phyloP scores from a whole-genome alignment of 345 rosid genomes.

The Brassica incana region DNA sequence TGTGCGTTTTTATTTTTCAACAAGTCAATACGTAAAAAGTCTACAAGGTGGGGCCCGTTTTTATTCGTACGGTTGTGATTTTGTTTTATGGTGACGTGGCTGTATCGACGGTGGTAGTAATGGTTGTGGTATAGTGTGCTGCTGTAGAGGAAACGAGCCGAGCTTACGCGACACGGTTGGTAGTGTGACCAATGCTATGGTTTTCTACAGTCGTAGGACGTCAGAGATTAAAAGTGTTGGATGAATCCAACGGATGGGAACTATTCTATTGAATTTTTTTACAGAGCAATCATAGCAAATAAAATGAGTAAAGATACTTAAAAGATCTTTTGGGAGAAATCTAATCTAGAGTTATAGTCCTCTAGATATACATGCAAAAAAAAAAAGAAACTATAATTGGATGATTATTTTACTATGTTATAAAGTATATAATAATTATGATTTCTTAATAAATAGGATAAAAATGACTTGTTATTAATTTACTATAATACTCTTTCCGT shows the following conservation, averaged over 20 bases:
- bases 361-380: neutral
- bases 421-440: neutral
- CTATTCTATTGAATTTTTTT: neutral
- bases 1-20: constrained; percentile 7
- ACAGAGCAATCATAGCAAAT: constrained; percentile 16
- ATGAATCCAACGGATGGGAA: constrained; percentile 24
- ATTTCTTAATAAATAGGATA: neutral
- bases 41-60: neutral
- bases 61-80: neutral
- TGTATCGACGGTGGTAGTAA: neutral
- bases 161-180: constrained; percentile 12
- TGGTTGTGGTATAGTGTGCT: neutral
- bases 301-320: too few species aligned
- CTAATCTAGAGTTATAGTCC: neutral
- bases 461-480: neutral
- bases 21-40: constrained; percentile 34
- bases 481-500: too few species aligned
- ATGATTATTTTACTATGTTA: neutral
- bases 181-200: neutral
- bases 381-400: neutral
- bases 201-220: constrained; percentile 2
- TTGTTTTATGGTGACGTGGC: neutral
- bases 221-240: neutral
- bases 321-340: neutral
- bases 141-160: constrained; percentile 9